These are phyloP conservation scores for Phycomyces blakesleeanus DNA, from an alignment of 192 early-diverging fungal genomes.

Conservation along the genomic window DNA sequence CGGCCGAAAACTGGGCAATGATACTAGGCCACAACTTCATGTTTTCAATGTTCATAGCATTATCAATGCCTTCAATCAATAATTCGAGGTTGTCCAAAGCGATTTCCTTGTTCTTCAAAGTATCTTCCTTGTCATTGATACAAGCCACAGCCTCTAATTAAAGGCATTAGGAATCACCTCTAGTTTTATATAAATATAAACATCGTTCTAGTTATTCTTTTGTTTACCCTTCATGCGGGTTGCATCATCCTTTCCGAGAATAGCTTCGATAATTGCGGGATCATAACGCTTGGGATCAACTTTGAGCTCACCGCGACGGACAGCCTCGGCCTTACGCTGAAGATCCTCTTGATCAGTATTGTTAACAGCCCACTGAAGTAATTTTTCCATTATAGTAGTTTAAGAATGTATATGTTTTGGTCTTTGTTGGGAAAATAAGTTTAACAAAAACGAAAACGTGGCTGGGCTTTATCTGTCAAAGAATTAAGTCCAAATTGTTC, in stretches of 20 bases:
- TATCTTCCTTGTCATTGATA: conserved; percentile 54
- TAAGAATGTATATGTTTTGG: background rate
- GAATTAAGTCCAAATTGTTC: background rate
- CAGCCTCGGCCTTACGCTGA: conserved; percentile 31
- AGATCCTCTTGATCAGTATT: conserved; percentile 71
- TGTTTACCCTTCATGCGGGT: conserved; percentile 75
- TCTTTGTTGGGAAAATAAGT: background rate
- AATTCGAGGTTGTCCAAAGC: conserved; percentile 95
- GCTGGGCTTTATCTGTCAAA: background rate
- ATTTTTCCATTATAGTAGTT: conserved; percentile 51
- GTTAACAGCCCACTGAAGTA: conserved; percentile 89
- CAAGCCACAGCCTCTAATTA: conserved; percentile 67
- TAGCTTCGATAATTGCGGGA: conserved; percentile 85
- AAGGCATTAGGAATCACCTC: background rate
- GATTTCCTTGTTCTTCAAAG: conserved; percentile 61
- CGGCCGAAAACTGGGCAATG: conserved; percentile 48
- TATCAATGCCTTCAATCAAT: conserved; percentile 84
- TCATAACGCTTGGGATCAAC: conserved; percentile 52
- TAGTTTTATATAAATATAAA: background rate
- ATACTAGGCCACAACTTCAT: conserved; percentile 86
- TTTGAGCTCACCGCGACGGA: conserved; percentile 35
- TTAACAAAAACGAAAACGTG: background rate
- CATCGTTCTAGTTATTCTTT: background rate
- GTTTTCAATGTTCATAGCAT: conserved; percentile 79
- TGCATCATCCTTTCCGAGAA: conserved; percentile 89